Conservation (phyloP, 2,329 filamentous ascomycete species). For the Ambrosiella xylebori region DNA sequence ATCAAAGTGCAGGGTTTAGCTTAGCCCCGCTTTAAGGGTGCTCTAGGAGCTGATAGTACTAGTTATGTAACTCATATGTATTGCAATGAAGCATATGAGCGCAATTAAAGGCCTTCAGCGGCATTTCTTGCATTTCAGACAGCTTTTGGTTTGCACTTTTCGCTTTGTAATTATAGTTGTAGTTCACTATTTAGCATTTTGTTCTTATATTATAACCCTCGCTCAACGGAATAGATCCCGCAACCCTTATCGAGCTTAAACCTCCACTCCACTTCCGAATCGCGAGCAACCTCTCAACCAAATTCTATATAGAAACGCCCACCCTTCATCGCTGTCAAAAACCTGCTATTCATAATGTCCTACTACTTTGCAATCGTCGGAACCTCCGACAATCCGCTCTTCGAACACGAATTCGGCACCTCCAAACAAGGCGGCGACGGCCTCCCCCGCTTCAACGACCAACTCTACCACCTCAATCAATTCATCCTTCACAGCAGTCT, state of each 20-base stretch:
- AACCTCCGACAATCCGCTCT: constrained; percentile 87
- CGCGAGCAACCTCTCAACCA: not conserved
- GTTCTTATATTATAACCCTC: too few relatives aligned
- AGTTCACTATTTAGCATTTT: too few relatives aligned
- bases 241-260: not conserved
- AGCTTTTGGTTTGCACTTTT: too few relatives aligned
- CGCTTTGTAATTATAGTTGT: too few relatives aligned
- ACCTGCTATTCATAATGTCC: constrained; percentile 53
- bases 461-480: constrained; percentile 86
- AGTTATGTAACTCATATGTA: not conserved
- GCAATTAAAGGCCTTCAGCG: too few relatives aligned
- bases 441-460: constrained; percentile 69
- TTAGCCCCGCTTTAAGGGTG: constrained; percentile 2
- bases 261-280: not conserved
- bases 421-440: constrained; percentile 93
- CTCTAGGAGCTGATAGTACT: not conserved
- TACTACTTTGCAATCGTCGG: constrained; percentile 98
- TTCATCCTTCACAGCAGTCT: constrained; percentile 90
- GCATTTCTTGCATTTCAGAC: too few relatives aligned
- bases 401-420: constrained; percentile 93
- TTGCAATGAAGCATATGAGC: too few relatives aligned
- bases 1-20: not conserved
- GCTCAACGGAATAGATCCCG: too few relatives aligned
- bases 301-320: not conserved
- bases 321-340: not conserved